Base-by-base conservation (phyloP, 116 monocot genomes). In the Posidonia oceanica region DNA sequence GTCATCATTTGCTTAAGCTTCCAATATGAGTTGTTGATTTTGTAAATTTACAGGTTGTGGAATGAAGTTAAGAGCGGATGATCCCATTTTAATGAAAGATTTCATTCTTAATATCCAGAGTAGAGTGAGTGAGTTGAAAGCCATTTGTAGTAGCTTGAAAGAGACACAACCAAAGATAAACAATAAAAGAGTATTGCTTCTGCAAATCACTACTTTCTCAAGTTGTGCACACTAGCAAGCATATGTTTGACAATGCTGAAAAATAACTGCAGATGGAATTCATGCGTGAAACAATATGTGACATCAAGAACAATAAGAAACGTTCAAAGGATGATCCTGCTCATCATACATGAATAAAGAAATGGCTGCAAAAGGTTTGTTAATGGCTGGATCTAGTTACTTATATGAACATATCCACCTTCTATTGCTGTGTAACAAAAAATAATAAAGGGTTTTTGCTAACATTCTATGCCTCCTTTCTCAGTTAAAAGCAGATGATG, bases 271-370 rank as follows among this genome's bases (percentile, higher is more conserved):
- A 99, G 98, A 99, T 99, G 98, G 85, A 99, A 63, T 93, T 93
- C 65, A 93, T 93, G 93, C 86, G 93, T 39, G 93, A 99, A 53
- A 99, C 86, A 14, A 93, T 99, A 80, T 93, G 86, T 78, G 90
- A 99, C 61, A 99, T 99, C 71, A 99, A 99, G 68, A 93, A 93
- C 77, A 93, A 99, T 74, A 99, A 99, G 66, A 87, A 79, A 70
- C 82, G 81, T 74, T 52, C 84, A n/a, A 93, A 84, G 77, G 89
- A 87, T 76, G 98, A 90, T 64, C 82, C 88, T 68, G 61, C 72
- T 63, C 76, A 83, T 69, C 84, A 93, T 77, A 69, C 78, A 63
- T 83, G 98, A 17, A 69, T 99, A 70, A 99, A 93, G 73, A 99
- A 99, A 81, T 99, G 98, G 98, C 77, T 99, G 10, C 88, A 84